Evolutionary conservation across 1,284 basidiomycete species (phyloP).

Genomic region (Sporisorium scitamineum): DNA sequence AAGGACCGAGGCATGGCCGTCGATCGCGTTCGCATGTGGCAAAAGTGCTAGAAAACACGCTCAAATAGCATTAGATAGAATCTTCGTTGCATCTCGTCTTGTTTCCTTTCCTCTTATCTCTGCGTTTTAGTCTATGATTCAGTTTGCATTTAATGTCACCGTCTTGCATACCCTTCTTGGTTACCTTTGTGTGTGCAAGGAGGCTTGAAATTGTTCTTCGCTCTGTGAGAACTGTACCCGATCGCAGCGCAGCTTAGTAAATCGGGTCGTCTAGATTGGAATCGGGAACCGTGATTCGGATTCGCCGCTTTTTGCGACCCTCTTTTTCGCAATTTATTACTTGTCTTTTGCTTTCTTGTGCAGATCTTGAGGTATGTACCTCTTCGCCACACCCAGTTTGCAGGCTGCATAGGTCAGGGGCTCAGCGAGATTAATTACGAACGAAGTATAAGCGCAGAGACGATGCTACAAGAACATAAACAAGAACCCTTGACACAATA

Average conservation of each 20-base stretch:
- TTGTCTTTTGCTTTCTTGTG: no score
- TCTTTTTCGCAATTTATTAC: no score
- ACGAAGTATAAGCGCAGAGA: not conserved
- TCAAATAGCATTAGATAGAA: not conserved
- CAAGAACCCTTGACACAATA: constrained; percentile 14
- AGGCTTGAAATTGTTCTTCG: no score
- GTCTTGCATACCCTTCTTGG: not conserved
- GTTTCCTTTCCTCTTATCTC: not conserved
- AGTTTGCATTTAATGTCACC: constrained; percentile 9
- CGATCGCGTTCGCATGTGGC: constrained; percentile 80
- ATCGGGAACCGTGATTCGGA: not conserved
- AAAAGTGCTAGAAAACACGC: constrained; percentile 54
- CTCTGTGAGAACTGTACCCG: no score
- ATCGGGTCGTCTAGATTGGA: not conserved
- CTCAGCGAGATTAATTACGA: not conserved
- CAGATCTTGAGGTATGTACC: no score
- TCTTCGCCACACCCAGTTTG: no score
- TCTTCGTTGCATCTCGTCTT: not conserved
- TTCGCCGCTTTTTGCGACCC: no score
- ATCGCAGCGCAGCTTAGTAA: no score
- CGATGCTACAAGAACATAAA: not conserved
- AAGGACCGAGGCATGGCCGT: constrained; percentile 77
- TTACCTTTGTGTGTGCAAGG: no score
- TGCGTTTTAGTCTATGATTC: not conserved
- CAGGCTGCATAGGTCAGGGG: no score